Evolutionary conservation across 2,329 filamentous ascomycete genomes (phyloP).

Genomic region (Monilinia aucupariae): DNA sequence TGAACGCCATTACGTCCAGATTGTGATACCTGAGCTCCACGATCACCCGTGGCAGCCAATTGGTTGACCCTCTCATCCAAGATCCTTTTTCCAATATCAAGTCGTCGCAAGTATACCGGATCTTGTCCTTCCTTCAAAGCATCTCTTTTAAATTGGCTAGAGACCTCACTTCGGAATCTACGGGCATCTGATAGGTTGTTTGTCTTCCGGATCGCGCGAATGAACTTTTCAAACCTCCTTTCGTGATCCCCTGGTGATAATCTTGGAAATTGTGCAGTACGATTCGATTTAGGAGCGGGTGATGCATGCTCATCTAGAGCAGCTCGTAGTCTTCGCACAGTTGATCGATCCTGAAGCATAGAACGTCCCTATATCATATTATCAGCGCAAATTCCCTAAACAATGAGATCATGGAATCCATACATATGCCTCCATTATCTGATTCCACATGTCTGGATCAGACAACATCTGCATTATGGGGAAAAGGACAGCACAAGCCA

Average conservation of each 20-base stretch:
- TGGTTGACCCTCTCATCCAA: conserved; percentile 84
- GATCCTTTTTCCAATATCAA: conserved; percentile 87
- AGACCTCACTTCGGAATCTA: conserved; percentile 84
- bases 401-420: conserved; percentile 20
- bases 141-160: conserved; percentile 86
- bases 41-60: conserved; percentile 62
- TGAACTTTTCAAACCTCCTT: conserved; percentile 88
- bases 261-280: conserved; percentile 67
- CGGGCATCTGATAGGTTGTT: conserved; percentile 90
- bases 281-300: conserved; percentile 62
- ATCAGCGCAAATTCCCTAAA: conserved; percentile 17
- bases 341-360: conserved; percentile 91
- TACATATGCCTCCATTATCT: conserved; percentile 81
- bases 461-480: conserved; percentile 75
- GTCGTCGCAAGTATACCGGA: conserved; percentile 74
- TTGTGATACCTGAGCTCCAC: conserved; percentile 23
- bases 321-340: conserved; percentile 83
- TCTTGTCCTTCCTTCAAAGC: conserved; percentile 73
- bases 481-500: conserved; percentile 84
- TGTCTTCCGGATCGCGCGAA: conserved; percentile 80
- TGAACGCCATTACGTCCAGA: conserved; percentile 30
- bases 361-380: conserved; percentile 56
- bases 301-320: conserved; percentile 92
- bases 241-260: conserved; percentile 80
- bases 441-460: conserved; percentile 97